phyloP scores from a whole-genome alignment of 768 basidiomycete genomes.

The Hericium coralloides region DNA sequence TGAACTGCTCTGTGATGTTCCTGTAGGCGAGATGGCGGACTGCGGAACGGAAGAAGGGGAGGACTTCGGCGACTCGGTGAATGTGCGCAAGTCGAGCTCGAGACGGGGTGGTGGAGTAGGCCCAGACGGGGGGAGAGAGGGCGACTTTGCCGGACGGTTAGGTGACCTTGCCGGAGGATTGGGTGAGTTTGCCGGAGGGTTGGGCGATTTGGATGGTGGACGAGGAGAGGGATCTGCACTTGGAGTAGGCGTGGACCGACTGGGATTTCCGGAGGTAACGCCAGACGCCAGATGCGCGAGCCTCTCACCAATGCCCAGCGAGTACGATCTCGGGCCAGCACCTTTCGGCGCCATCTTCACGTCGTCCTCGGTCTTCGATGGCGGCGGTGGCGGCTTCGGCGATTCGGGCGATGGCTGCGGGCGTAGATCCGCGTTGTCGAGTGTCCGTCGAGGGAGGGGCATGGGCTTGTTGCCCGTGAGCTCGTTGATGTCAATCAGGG shows the following conservation, averaged over 20 bases:
- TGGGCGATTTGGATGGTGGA: too few relatives aligned
- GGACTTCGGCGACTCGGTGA: neutral
- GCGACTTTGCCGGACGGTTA: neutral
- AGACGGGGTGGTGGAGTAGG: neutral
- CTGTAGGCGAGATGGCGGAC: conserved; percentile 13
- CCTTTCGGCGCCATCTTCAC: neutral
- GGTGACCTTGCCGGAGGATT: neutral
- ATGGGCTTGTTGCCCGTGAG: neutral
- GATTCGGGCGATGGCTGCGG: conserved; percentile 1
- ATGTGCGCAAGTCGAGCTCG: neutral
- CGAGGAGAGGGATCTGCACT: too few relatives aligned
- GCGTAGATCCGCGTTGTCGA: neutral
- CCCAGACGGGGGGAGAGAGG: neutral
- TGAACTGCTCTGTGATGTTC: conserved; percentile 12
- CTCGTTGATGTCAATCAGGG: conserved; percentile 30
- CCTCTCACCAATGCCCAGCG: conserved; percentile 9
- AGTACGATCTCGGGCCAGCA: conserved; percentile 6
- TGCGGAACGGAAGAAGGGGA: conserved; percentile 18
- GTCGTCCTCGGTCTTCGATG: neutral
- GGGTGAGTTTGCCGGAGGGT: neutral
- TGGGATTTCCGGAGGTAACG: neutral
- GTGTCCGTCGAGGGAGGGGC: neutral
- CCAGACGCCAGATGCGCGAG: conserved; percentile 9
- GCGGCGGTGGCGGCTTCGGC: neutral
- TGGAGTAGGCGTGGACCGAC: neutral